Conservation (phyloP, 1,139 yeast species). For the Ogataea hybrid region DNA sequence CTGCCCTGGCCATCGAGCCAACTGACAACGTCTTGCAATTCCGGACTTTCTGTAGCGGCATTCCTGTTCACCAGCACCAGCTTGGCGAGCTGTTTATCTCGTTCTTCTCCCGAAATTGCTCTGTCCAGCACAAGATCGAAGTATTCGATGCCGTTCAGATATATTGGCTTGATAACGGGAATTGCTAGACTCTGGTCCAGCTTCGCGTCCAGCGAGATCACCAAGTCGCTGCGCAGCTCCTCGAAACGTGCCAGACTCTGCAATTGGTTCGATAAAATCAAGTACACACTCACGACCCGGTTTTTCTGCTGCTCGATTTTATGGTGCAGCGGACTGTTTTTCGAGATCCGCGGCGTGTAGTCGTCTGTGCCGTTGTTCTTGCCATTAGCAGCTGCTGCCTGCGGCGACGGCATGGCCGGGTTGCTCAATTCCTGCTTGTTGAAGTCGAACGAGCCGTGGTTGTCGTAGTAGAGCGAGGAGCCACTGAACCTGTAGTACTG, state of each 20-base stretch:
- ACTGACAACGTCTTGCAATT: constrained; percentile 11
- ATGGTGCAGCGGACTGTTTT: constrained; percentile 39
- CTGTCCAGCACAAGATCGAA: constrained; percentile 21
- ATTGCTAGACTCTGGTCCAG: constrained; percentile 40
- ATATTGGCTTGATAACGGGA: constrained; percentile 42
- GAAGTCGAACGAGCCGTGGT: constrained; percentile 32
- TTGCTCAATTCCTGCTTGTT: constrained; percentile 17
- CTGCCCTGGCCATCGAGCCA: constrained; percentile 16
- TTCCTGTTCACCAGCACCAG: constrained; percentile 16
- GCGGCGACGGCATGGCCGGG: constrained; percentile 8
- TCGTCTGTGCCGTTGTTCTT: constrained; percentile 36
- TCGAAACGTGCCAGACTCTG: constrained; percentile 31
- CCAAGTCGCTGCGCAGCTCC: constrained; percentile 34
- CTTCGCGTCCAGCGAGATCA: constrained; percentile 59
- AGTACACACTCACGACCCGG: constrained; percentile 35
- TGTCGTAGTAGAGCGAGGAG: constrained; percentile 46
- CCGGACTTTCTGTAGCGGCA: background rate
- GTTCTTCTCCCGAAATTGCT: constrained; percentile 5
- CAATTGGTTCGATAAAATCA: constrained; percentile 43
- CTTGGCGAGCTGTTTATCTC: constrained; percentile 16
- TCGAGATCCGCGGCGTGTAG: constrained; percentile 35
- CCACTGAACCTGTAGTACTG: constrained; percentile 62
- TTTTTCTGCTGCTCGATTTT: constrained; percentile 19
- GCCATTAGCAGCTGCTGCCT: constrained; percentile 1
- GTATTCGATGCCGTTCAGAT: constrained; percentile 42